Conservation (phyloP, 495 filamentous ascomycete genomes). For the Staphylotrichum tortipilum region DNA sequence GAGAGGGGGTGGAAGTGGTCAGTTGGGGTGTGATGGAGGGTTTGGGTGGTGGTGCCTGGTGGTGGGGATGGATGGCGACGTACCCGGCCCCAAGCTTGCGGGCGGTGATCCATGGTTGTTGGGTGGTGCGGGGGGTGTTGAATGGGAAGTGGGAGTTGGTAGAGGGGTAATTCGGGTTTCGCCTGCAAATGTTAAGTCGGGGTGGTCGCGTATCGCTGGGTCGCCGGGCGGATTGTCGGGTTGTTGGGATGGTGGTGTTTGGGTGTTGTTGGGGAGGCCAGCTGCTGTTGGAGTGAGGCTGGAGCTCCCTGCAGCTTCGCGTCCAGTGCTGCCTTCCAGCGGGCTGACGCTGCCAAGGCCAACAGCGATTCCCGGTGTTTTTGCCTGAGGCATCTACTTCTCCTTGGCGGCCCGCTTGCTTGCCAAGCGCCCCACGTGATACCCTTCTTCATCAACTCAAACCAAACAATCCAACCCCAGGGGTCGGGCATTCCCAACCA, state of each 20-base stretch:
- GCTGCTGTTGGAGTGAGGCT: slow-evolving; percentile 17
- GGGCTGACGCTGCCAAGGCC: slow-evolving; percentile 14
- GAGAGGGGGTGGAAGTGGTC: slow-evolving; percentile 1
- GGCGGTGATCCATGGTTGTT: slow-evolving; percentile 77
- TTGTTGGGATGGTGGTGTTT: neutral
- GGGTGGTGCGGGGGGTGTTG: neutral
- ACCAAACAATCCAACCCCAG: neutral
- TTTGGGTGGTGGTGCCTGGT: neutral
- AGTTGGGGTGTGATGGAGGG: neutral
- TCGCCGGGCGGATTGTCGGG: neutral
- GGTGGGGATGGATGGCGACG: slow-evolving; percentile 13
- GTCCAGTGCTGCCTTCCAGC: slow-evolving; percentile 31
- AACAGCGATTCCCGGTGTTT: neutral
- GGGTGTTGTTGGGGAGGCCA: slow-evolving; percentile 15
- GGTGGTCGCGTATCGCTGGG: neutral
- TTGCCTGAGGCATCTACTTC: neutral
- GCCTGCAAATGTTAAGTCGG: neutral
- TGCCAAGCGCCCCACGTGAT: slow-evolving; percentile 20
- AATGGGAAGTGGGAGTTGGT: slow-evolving; percentile 8
- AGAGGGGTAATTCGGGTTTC: neutral
- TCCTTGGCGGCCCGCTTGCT: neutral
- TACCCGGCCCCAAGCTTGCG: slow-evolving; percentile 96
- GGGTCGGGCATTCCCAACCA: too few relatives aligned
- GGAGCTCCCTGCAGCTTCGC: slow-evolving; percentile 30
- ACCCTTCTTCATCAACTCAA: slow-evolving; percentile 19